A percentile compares a stretch with the other conserved stretches of the same genome.
Conservation (phyloP, 179 eudicot species). For the Nepenthes alata region DNA sequence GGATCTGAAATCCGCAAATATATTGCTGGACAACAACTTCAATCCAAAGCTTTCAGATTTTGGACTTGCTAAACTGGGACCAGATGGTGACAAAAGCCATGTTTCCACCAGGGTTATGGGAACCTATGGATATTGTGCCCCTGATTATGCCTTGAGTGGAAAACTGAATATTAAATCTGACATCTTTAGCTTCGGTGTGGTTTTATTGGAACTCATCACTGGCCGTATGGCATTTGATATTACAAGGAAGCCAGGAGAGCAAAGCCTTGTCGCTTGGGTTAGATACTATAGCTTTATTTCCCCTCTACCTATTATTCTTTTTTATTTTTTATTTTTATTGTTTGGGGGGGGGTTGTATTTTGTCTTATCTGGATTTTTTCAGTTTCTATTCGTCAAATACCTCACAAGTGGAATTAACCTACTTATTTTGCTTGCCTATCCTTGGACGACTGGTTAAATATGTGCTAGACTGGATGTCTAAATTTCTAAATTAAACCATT, state of each 20-base stretch:
- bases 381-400: too few species aligned
- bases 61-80: conserved; percentile 92
- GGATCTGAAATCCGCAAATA: conserved; percentile 82
- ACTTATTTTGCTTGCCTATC: too few species aligned
- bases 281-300: conserved; percentile 1
- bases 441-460: too few species aligned
- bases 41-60: conserved; percentile 84
- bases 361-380: too few species aligned
- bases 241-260: conserved; percentile 33
- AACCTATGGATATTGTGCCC: conserved; percentile 90
- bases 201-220: conserved; percentile 66
- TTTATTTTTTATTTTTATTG: too few species aligned
- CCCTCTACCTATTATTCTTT: too few species aligned
- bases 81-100: conserved; percentile 71
- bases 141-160: conserved; percentile 83
- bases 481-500: too few species aligned
- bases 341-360: too few species aligned
- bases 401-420: too few species aligned
- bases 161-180: conserved; percentile 68
- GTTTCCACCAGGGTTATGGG: conserved; percentile 97
- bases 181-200: conserved; percentile 86
- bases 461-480: too few species aligned
- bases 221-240: conserved; percentile 65
- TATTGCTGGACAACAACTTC: conserved; percentile 64
- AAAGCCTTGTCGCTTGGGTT: conserved; percentile 68